Evolutionary conservation across 441 rosid species (phyloP).

Genomic region (Arabidopsis lyrata): DNA sequence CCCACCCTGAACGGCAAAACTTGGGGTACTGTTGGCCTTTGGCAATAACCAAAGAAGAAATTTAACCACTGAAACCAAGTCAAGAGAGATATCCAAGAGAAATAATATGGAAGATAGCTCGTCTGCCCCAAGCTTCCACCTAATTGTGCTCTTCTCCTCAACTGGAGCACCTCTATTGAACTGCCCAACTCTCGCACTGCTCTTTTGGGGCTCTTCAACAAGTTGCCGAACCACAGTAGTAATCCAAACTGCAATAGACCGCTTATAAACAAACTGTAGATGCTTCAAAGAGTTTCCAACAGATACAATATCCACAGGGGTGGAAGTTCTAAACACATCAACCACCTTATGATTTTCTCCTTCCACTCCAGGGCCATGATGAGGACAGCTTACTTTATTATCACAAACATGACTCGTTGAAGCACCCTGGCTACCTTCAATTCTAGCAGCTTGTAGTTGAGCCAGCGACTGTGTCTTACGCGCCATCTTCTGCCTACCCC

Average conservation of each 20-base stretch:
- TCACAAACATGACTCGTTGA: constrained; percentile 98
- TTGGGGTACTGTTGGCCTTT: constrained; percentile 67
- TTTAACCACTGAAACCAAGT: constrained; percentile 78
- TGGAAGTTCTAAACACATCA: constrained; percentile 62
- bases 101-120: constrained; percentile 80
- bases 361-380: constrained; percentile 62
- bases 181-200: constrained; percentile 67
- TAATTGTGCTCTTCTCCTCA: constrained; percentile 66
- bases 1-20: constrained; percentile 73
- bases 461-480: constrained; percentile 94
- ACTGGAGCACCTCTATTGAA: constrained; percentile 60
- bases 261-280: constrained; percentile 83
- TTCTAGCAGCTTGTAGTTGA: constrained; percentile 94
- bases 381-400: constrained; percentile 75
- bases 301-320: constrained; percentile 66
- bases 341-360: constrained; percentile 63
- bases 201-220: constrained; percentile 85
- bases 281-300: constrained; percentile 83
- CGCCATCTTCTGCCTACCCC: constrained; percentile 88
- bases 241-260: constrained; percentile 85
- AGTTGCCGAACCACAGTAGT: constrained; percentile 73
- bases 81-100: constrained; percentile 84
- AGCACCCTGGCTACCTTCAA: constrained; percentile 99
- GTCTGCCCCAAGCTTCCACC: constrained; percentile 98
- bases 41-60: constrained; percentile 95